These are phyloP conservation scores for Centrapalus pauciflorus DNA, from an alignment of 129 eudicot species.

Conservation along the genomic window DNA sequence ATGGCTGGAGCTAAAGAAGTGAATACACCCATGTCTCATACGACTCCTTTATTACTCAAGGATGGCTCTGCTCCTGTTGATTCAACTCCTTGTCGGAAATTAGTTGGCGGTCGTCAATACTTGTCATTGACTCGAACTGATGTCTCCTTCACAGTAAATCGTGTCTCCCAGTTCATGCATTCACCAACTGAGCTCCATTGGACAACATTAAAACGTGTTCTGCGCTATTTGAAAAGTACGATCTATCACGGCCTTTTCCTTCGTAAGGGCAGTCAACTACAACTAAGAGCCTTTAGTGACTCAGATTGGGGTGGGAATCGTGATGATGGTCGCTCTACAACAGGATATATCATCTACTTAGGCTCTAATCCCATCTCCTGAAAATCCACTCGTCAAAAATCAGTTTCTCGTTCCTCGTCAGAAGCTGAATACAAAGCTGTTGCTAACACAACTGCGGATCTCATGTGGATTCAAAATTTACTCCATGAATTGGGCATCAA, in stretches of 20 bases:
- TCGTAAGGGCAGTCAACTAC: no score
- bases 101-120: conserved; percentile 1
- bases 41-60: neutral
- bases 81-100: neutral
- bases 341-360: neutral
- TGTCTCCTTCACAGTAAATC: neutral
- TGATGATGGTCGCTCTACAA: neutral
- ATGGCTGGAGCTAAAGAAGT: neutral
- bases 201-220: neutral
- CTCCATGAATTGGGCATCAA: neutral
- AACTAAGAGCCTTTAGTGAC: neutral
- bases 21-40: neutral
- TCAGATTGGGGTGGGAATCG: conserved; percentile 8
- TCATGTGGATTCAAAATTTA: neutral
- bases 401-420: no score
- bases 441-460: neutral
- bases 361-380: conserved; percentile 8
- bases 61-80: neutral
- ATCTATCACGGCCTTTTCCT: no score
- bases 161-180: neutral
- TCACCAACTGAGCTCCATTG: conserved; percentile 1
- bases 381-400: no score
- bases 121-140: neutral
- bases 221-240: no score
- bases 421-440: neutral